Conservation (phyloP, 176 grass and related monocot species). For the Pontederia crassipes region DNA sequence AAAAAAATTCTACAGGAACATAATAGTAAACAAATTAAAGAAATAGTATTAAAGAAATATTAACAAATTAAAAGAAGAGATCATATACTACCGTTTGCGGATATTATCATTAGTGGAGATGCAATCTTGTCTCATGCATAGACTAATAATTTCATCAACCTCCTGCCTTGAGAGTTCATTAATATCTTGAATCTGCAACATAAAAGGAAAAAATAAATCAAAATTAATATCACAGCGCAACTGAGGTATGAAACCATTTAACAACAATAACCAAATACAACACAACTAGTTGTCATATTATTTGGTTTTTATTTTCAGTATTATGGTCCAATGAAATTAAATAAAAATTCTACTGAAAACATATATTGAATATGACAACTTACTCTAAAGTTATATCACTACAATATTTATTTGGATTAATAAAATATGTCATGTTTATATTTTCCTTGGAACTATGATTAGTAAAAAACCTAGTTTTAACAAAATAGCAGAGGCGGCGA, state of each 20-base stretch:
- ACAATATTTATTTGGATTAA: no score
- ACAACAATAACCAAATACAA: background rate
- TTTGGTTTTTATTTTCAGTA: no score
- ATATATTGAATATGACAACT: no score
- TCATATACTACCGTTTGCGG: conserved; percentile 23
- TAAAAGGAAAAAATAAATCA: conserved; percentile 2
- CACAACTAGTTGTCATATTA: no score
- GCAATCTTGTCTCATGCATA: conserved; percentile 23
- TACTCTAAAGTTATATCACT: no score
- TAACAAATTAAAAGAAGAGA: background rate
- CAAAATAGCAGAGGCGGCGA: no score
- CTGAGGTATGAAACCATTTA: background rate
- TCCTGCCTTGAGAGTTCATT: conserved; percentile 48
- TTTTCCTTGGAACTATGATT: no score
- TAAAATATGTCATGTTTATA: no score
- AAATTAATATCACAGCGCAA: background rate
- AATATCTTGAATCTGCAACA: conserved; percentile 39
- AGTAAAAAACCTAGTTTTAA: no score
- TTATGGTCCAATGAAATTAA: no score
- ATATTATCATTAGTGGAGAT: conserved; percentile 34
- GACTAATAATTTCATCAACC: conserved; percentile 45
- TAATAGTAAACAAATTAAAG: background rate
- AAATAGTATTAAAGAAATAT: background rate
- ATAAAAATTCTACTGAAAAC: no score
- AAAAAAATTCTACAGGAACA: background rate